Conservation (phyloP, 192 early-diverging fungal genomes). For the Gigaspora rosea region DNA sequence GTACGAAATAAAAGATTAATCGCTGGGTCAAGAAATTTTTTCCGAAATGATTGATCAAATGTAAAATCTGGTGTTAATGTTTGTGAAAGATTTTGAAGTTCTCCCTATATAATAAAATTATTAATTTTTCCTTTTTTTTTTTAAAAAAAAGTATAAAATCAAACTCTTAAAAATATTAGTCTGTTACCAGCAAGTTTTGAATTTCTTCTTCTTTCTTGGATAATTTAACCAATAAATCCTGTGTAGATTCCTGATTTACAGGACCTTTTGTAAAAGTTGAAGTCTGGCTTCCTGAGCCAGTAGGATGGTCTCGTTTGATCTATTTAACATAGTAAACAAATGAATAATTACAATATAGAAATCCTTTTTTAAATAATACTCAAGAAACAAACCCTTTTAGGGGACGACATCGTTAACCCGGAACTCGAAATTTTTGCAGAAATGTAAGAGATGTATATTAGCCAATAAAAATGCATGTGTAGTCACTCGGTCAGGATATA, state of each 20-base stretch:
- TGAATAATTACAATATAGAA: no score
- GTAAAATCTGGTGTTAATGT: slow-evolving; percentile 28
- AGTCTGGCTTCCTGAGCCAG: background rate
- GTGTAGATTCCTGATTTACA: background rate
- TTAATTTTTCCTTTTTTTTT: background rate
- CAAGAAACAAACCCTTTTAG: background rate
- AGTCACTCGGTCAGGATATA: no score
- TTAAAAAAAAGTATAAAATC: background rate
- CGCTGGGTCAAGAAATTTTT: slow-evolving; percentile 38
- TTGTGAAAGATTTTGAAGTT: slow-evolving; percentile 31
- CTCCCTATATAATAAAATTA: slow-evolving; percentile 11
- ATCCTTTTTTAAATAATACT: no score
- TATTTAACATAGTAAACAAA: background rate
- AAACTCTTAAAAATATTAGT: background rate
- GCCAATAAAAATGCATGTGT: no score
- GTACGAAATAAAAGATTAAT: slow-evolving; percentile 35
- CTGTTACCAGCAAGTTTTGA: slow-evolving; percentile 23
- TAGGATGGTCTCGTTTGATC: background rate
- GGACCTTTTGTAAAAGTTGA: slow-evolving; percentile 5
- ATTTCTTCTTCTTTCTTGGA: slow-evolving; percentile 33
- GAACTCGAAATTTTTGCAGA: no score
- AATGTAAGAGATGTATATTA: no score
- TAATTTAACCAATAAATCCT: slow-evolving; percentile 18
- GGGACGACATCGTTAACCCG: background rate
- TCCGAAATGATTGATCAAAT: slow-evolving; percentile 20